Evolutionary conservation across 169 alveolate genomes (phyloP).

Genomic region (Cryptosporidium tyzzeri): DNA sequence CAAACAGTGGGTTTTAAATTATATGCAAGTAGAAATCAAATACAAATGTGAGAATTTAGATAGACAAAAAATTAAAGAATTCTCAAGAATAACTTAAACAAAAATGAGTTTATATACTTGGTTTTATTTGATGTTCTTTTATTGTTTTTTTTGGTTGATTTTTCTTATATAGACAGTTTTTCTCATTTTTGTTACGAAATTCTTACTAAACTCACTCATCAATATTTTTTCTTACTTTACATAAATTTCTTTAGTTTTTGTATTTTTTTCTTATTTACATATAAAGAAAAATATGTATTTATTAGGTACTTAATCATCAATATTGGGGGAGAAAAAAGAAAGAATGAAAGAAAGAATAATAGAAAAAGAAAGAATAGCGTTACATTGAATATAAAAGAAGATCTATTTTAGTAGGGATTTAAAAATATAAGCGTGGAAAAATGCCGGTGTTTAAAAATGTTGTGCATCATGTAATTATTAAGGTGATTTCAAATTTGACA

Average conservation of each 20-base stretch:
- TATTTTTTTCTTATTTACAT: too few species aligned
- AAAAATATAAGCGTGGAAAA: not conserved
- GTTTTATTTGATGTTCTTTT: too few species aligned
- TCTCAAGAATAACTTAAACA: too few species aligned
- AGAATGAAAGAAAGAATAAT: not conserved
- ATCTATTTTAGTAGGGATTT: not conserved
- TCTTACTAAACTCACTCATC: too few species aligned
- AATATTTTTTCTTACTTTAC: too few species aligned
- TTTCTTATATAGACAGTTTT: too few species aligned
- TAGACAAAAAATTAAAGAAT: not conserved
- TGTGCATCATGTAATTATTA: not conserved
- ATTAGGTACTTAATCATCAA: not conserved
- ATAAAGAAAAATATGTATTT: too few species aligned
- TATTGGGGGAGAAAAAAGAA: not conserved
- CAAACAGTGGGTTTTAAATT: not conserved
- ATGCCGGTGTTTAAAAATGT: not conserved
- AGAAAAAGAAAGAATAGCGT: not conserved
- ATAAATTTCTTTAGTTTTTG: too few species aligned
- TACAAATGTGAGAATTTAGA: too few species aligned
- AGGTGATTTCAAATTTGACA: not conserved
- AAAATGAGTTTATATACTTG: too few species aligned
- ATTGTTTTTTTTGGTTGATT: too few species aligned
- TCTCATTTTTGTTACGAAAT: too few species aligned
- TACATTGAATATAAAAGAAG: not conserved
- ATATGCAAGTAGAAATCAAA: not conserved